Evolutionary conservation across 2,329 filamentous ascomycete genomes (phyloP).

Genomic region (Xylariaceae sp.): DNA sequence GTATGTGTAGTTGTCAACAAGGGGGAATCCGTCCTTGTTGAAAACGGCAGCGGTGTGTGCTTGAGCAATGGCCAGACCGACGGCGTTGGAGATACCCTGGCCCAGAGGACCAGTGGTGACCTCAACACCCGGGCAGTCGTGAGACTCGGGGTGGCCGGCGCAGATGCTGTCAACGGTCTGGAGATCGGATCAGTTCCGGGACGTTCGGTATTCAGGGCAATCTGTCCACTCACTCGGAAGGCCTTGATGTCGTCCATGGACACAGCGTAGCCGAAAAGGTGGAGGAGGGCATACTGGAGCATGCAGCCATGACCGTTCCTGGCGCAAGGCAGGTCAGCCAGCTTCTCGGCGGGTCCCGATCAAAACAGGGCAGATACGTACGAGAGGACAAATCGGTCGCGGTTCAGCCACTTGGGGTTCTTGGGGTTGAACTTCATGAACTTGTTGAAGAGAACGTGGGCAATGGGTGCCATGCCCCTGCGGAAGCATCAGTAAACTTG

Average conservation of each 20-base stretch:
- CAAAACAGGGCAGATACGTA: constrained; percentile 46
- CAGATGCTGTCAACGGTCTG: constrained; percentile 63
- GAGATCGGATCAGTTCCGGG: constrained; percentile 9
- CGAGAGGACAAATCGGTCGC: constrained; percentile 98
- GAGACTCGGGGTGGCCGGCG: constrained; percentile 90
- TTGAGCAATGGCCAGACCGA: constrained; percentile 95
- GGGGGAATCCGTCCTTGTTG: constrained; percentile 91
- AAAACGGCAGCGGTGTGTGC: constrained; percentile 83
- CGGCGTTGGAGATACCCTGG: constrained; percentile 94
- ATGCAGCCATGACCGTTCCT: constrained; percentile 99
- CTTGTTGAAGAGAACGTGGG: constrained; percentile 97
- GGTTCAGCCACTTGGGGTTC: constrained; percentile 95
- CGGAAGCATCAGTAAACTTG: constrained; percentile 9
- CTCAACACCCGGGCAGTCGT: constrained; percentile 94
- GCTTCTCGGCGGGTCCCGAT: neutral
- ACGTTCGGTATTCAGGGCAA: neutral
- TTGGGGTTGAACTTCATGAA: constrained; percentile 99
- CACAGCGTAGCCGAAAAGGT: constrained; percentile 87
- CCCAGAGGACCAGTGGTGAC: constrained; percentile 97
- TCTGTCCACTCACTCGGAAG: constrained; percentile 69
- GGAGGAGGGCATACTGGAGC: constrained; percentile 97
- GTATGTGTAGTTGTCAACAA: constrained; percentile 97
- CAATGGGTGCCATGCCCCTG: constrained; percentile 81
- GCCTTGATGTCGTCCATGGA: constrained; percentile 87
- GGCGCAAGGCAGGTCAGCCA: constrained; percentile 5